Evolutionary conservation across 1,139 yeast species (phyloP).

Genomic region (Suhomyces bolitotheri): DNA sequence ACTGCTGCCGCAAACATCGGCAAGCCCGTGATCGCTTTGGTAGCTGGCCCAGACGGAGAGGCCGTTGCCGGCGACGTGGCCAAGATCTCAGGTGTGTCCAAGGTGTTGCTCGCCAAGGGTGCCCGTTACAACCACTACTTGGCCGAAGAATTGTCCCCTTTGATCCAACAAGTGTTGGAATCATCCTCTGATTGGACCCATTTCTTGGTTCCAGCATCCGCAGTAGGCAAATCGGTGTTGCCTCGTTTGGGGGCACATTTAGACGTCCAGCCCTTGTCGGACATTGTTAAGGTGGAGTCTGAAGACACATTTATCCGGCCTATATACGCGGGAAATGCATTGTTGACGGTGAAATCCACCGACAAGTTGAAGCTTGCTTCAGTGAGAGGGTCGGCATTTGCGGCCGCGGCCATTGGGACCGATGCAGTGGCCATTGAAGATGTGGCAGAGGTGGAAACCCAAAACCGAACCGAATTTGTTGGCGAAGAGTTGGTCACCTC

Average conservation of each 20-base stretch:
- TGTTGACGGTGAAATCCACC: constrained; percentile 73
- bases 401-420: constrained; percentile 49
- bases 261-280: constrained; percentile 87
- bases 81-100: constrained; percentile 41
- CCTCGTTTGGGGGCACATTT: constrained; percentile 86
- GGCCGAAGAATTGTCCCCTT: constrained; percentile 68
- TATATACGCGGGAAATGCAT: constrained; percentile 93
- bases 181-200: constrained; percentile 56
- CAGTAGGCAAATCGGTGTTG: constrained; percentile 82
- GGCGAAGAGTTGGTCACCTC: constrained; percentile 72
- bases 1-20: constrained; percentile 66
- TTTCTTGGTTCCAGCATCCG: constrained; percentile 77
- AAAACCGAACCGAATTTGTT: constrained; percentile 54
- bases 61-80: constrained; percentile 39
- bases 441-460: constrained; percentile 27
- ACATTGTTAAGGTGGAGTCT: constrained; percentile 66
- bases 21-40: constrained; percentile 62
- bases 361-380: constrained; percentile 71
- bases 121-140: constrained; percentile 54
- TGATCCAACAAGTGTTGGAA: constrained; percentile 48
- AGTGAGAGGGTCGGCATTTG: constrained; percentile 83
- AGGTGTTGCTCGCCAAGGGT: constrained; percentile 53
- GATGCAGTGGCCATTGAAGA: constrained; percentile 53
- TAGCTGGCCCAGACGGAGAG: constrained; percentile 56
- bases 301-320: constrained; percentile 84